Evolutionary conservation across 2,329 filamentous ascomycete species (phyloP), one percentile per base, ranked within the genome.

Genomic region (Xylariomycetidae sp.): DNA sequence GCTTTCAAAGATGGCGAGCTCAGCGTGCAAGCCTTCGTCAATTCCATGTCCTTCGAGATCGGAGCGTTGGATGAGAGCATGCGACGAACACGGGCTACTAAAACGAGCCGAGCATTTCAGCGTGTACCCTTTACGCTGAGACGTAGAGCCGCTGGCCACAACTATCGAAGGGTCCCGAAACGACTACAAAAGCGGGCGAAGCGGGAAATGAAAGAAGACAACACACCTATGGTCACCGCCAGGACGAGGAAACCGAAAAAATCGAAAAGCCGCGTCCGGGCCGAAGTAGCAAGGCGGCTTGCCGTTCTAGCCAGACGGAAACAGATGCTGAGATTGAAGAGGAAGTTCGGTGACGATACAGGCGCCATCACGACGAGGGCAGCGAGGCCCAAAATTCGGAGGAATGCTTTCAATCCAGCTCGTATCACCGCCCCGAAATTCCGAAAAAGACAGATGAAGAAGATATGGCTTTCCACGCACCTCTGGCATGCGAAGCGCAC

Each of bases 381-480:
- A 16, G 61, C 70, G 6, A 67, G 70, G 25, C 77, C 82, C 2
- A 86, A 84, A 58, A 76, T 85, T 46, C 81, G 80, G 55, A 77
- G 79, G 47, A 78, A 86, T 48, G 67, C 64, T 33, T 70, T 89
- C 31, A 84, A 85, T 34, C 68, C 75, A 56, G 57, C 79, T 77
- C 2, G 72, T 70, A 27, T 75, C 63, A 48, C 43, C 2, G 46
- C 43, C 7, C 42, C 73, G 15, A 89, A 82, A 50, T 96, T 87
- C 55, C 79, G 82, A 46, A 92, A 87, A 60, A 79, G 92, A 19
- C 90, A 96, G 56, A 65, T 82, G 28, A 72, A 85, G 57, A 96
- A 96, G 66, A 88, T 85, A 3, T 95, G 90, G 87, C 68, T 98
- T 12, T 92, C 92, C 0, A 96, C 92, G 6, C 92, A 98, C 58